Evolutionary conservation across 2,329 filamentous ascomycete genomes (phyloP).

Genomic region (Colletotrichum caudatum): DNA sequence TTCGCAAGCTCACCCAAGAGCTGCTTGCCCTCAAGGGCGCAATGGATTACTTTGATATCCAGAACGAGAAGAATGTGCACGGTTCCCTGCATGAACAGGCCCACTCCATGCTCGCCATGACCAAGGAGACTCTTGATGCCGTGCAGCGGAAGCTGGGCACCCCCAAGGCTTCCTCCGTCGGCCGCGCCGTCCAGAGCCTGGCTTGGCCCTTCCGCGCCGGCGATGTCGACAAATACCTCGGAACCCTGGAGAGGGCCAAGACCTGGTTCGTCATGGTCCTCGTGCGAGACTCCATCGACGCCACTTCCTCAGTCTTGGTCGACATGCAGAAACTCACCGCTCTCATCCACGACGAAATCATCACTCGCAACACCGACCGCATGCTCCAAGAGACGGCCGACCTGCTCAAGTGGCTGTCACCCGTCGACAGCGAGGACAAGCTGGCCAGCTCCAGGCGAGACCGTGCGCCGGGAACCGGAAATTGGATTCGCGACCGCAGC

Average conservation of each 20-base stretch:
- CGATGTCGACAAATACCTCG: slow-evolving; percentile 43
- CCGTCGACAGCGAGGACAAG: slow-evolving; percentile 42
- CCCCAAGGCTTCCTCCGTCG: slow-evolving; percentile 37
- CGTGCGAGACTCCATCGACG: slow-evolving; percentile 43
- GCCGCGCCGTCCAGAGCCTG: slow-evolving; percentile 34
- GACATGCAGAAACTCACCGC: slow-evolving; percentile 43
- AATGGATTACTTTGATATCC: slow-evolving; percentile 43
- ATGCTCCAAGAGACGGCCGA: slow-evolving; percentile 41
- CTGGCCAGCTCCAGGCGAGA: slow-evolving; percentile 33
- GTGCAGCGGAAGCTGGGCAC: slow-evolving; percentile 41
- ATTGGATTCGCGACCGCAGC: slow-evolving; percentile 42
- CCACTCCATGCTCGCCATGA: slow-evolving; percentile 43
- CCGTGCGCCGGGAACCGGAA: slow-evolving; percentile 43
- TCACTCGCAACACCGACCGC: slow-evolving; percentile 36
- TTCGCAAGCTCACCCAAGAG: slow-evolving; percentile 45
- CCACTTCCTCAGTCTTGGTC: slow-evolving; percentile 41
- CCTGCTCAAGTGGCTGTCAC: slow-evolving; percentile 43
- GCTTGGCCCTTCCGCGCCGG: slow-evolving; percentile 44
- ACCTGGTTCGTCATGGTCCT: slow-evolving; percentile 47
- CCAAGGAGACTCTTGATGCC: slow-evolving; percentile 43
- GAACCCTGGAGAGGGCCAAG: slow-evolving; percentile 44
- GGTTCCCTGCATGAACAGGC: slow-evolving; percentile 27
- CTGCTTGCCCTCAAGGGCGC: slow-evolving; percentile 45
- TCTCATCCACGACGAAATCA: slow-evolving; percentile 44
- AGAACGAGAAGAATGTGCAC: neutral